Base-by-base conservation (phyloP, 257 asterid species). In the Coffea eugenioides region DNA sequence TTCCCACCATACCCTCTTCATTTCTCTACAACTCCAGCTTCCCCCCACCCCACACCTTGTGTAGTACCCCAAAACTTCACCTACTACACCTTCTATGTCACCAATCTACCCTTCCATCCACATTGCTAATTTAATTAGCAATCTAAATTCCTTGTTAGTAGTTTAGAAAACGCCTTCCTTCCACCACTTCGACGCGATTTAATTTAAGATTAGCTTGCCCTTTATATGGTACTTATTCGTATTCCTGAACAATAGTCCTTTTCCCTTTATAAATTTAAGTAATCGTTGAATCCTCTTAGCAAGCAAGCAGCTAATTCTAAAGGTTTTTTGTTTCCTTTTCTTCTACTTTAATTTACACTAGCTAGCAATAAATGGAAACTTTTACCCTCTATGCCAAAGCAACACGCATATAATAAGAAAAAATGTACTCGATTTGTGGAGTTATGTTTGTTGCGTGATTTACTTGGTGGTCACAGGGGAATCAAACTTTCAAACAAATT, bases 71-170 rank as follows among this genome's bases (percentile, higher is more conserved):
- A 31, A 31, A 31, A 31, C 34, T 52, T 78, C 70, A 54, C 84
- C 75, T 81, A 78, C 83, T 73, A 41, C 75, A 25, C 71, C 62
- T 27, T 46, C 74, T 43, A 1, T 41, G 16, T 72, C 57, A 72
- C 79, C 75, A 64, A 71, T 1, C 27, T 48, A n/a, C 71, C 85
- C 74, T 43, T 23, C 31, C 36, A 12, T 48, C 6, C 5, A 64
- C 34, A 10, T 57, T 34, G 12, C 5, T 73, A 34, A 10, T 57
- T 34, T n/a, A 74, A 9, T 20, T 57, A 9, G 0, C 62, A 20
- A 39, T 15, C 34, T 15, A 14, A 39, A 6, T 68, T 36, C 2
- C 13, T 68, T 25, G 11, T 31, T 31, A 31, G 31, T 21, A n/a
- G 43, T 10, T 21, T 9, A 23, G 8, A 62, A 62, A 9, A 8